Evolutionary conservation across 192 early-diverging fungal species (phyloP).

Genomic region (Coemansia sp.): DNA sequence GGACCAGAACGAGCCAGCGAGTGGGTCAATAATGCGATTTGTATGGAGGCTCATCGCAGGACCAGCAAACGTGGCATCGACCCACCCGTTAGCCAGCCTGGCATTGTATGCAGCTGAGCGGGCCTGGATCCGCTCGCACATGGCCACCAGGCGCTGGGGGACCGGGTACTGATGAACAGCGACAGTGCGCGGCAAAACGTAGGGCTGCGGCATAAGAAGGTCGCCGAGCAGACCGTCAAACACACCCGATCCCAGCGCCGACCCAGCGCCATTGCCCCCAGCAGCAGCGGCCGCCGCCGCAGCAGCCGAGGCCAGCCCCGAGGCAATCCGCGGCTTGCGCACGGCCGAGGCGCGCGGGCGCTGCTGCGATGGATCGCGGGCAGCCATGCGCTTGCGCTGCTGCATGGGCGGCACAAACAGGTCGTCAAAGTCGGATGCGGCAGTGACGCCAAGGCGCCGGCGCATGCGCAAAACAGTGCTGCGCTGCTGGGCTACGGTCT

Average conservation of each 20-base stretch:
- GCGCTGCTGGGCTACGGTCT: slow-evolving; percentile 36
- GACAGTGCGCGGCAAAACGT: slow-evolving; percentile 34
- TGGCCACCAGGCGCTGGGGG: slow-evolving; percentile 9
- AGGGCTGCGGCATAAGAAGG: slow-evolving; percentile 27
- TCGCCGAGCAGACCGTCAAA: slow-evolving; percentile 7
- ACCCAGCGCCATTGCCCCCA: neutral
- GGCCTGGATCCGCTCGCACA: slow-evolving; percentile 26
- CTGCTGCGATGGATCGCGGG: slow-evolving; percentile 26
- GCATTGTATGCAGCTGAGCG: slow-evolving; percentile 12
- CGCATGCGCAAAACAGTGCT: slow-evolving; percentile 40
- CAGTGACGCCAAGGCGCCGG: slow-evolving; percentile 17
- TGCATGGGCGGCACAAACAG: slow-evolving; percentile 43
- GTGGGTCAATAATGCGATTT: slow-evolving; percentile 11
- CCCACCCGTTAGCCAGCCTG: slow-evolving; percentile 16
- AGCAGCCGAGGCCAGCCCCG: slow-evolving; percentile 23
- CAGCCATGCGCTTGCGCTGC: slow-evolving; percentile 27
- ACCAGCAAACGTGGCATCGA: slow-evolving; percentile 35
- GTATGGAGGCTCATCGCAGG: slow-evolving; percentile 2
- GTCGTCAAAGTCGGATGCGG: slow-evolving; percentile 17
- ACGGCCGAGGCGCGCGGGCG: slow-evolving; percentile 10
- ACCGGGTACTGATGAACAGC: slow-evolving; percentile 34
- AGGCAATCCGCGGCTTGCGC: slow-evolving; percentile 20
- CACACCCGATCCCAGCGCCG: neutral
- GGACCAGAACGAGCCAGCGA: slow-evolving; percentile 26
- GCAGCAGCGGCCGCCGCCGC: slow-evolving; percentile 7